Conservation (phyloP, 106 monocot genomes). For the Vanilla planifolia region DNA sequence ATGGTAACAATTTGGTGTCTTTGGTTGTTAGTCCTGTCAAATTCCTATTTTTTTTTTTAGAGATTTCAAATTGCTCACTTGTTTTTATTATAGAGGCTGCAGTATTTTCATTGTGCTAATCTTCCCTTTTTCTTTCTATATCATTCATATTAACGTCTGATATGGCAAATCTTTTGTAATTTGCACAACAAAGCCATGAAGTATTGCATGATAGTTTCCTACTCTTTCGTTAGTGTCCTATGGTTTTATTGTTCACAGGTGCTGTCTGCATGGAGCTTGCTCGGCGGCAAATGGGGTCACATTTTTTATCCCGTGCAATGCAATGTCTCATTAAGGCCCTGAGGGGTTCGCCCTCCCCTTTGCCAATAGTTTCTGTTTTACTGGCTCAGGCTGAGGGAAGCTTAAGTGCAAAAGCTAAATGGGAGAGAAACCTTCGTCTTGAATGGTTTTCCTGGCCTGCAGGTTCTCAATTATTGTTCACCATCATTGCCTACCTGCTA, state of each 20-base stretch:
- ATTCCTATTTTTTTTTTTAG: neutral
- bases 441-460: constrained; percentile 94
- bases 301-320: constrained; percentile 57
- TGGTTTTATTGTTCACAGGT: constrained; percentile 33
- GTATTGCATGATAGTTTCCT: neutral
- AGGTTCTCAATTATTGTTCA: constrained; percentile 29
- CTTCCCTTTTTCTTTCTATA: too few species aligned
- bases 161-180: neutral
- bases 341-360: constrained; percentile 23
- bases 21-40: neutral
- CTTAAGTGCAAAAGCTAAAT: constrained; percentile 58
- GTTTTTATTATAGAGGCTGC: too few species aligned
- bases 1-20: constrained; percentile 38
- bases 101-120: too few species aligned
- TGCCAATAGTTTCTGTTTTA: constrained; percentile 66
- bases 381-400: constrained; percentile 92
- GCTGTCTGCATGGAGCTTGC: constrained; percentile 89
- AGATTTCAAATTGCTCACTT: too few species aligned
- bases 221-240: neutral
- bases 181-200: neutral
- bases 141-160: too few species aligned
- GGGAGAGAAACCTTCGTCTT: constrained; percentile 69
- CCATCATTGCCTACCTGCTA: neutral
- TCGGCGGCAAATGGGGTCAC: constrained; percentile 39
- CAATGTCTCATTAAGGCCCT: constrained; percentile 65